Conservation (phyloP, 495 filamentous ascomycete genomes). For the Aspergillus nidulans region DNA sequence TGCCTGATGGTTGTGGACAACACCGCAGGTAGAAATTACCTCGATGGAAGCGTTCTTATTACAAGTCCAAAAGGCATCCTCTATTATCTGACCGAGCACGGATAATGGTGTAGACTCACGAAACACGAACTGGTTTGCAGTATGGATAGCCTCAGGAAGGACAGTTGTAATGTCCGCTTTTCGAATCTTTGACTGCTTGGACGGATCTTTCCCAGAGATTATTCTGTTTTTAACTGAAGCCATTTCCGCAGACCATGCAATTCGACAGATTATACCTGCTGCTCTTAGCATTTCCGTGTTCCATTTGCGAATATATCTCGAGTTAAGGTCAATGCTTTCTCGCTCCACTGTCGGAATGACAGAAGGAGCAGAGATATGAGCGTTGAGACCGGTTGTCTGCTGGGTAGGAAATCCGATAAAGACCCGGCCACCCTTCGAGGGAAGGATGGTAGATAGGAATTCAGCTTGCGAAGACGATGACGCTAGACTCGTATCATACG, state of each 20-base stretch:
- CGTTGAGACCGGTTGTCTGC: constrained; percentile 89
- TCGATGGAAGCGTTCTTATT: constrained; percentile 77
- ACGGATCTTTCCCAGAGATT: constrained; percentile 24
- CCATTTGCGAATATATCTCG: constrained; percentile 88
- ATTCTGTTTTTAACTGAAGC: constrained; percentile 54
- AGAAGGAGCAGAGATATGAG: constrained; percentile 97
- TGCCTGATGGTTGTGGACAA: constrained; percentile 71
- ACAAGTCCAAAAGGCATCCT: constrained; percentile 92
- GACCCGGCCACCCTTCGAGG: constrained; percentile 78
- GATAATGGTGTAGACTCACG: constrained; percentile 82
- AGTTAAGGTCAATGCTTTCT: constrained; percentile 94
- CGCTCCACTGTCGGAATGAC: constrained; percentile 98
- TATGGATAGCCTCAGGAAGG: constrained; percentile 73
- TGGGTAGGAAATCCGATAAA: constrained; percentile 98
- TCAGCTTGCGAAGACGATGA: constrained; percentile 62
- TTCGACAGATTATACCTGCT: constrained; percentile 82
- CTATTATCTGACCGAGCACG: constrained; percentile 74
- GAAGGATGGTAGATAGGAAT: constrained; percentile 85
- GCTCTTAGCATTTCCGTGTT: constrained; percentile 92
- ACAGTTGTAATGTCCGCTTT: constrained; percentile 60
- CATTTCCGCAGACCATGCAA: constrained; percentile 87
- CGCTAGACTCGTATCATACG: constrained; percentile 74
- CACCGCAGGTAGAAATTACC: constrained; percentile 78
- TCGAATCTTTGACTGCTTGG: constrained; percentile 51
- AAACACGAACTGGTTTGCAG: constrained; percentile 71